phyloP scores from a whole-genome alignment of 176 grass and related monocot species.

The Carex kokanica region DNA sequence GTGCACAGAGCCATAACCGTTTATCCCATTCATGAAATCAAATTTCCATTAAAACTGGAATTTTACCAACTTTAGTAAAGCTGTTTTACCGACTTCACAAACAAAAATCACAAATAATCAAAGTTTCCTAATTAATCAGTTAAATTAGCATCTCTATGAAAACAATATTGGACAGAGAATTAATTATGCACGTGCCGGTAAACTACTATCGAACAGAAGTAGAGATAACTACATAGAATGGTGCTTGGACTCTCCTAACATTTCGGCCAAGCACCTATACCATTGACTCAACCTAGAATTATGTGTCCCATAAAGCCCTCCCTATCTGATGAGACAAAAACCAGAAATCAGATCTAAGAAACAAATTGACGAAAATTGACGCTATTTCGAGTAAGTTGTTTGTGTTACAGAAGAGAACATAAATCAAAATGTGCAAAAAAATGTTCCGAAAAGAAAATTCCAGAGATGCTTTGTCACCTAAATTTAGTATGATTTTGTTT shows the following conservation, averaged over 20 bases:
- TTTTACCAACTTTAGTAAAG: not conserved
- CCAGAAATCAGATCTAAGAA: slow-evolving; percentile 1
- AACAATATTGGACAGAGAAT: not conserved
- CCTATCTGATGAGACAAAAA: slow-evolving; percentile 13
- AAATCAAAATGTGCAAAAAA: slow-evolving; percentile 1
- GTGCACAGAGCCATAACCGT: not conserved
- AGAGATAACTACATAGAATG: not conserved
- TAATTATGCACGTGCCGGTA: not conserved
- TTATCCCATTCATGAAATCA: not conserved
- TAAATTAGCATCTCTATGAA: not conserved
- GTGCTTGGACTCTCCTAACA: not conserved
- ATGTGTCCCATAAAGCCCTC: not conserved
- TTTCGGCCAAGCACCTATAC: not conserved
- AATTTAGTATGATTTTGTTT: slow-evolving; percentile 20
- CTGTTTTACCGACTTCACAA: not conserved
- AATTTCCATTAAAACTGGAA: not conserved
- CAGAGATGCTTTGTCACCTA: not conserved
- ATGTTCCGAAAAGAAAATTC: not conserved
- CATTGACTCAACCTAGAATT: not conserved
- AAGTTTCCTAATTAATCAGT: not conserved
- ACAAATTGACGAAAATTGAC: not conserved
- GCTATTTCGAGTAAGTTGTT: not conserved
- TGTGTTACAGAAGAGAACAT: not conserved
- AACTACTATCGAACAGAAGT: not conserved
- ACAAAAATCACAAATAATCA: slow-evolving; percentile 3